Evolutionary conservation across 1,139 yeast species (phyloP).

Genomic region (Diutina sp.): DNA sequence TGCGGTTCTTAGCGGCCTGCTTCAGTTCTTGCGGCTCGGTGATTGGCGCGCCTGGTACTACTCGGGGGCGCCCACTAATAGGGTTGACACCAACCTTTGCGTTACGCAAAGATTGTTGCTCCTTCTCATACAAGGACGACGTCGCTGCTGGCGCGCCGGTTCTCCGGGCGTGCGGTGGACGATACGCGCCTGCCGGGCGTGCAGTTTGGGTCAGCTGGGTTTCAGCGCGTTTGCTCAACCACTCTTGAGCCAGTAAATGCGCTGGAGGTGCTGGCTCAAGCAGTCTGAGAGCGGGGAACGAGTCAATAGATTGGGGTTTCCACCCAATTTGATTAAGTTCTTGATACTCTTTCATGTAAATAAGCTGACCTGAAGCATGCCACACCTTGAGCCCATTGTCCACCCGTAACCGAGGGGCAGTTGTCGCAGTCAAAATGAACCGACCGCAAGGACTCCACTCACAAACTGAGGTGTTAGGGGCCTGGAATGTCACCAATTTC

Average conservation of each 20-base stretch:
- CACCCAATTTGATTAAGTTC: slow-evolving; percentile 77
- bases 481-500: slow-evolving; percentile 74
- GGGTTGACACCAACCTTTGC: slow-evolving; percentile 3
- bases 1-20: slow-evolving; percentile 62
- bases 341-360: slow-evolving; percentile 64
- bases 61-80: neutral
- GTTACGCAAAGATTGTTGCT: slow-evolving; percentile 18
- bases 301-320: slow-evolving; percentile 61
- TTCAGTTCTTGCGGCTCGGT: slow-evolving; percentile 37
- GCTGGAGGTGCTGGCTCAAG: slow-evolving; percentile 52
- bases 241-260: slow-evolving; percentile 55
- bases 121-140: slow-evolving; percentile 46
- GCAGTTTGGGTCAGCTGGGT: slow-evolving; percentile 6
- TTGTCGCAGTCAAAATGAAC: slow-evolving; percentile 86
- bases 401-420: slow-evolving; percentile 92
- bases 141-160: slow-evolving; percentile 20
- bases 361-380: slow-evolving; percentile 80
- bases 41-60: slow-evolving; percentile 32
- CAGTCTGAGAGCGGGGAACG: slow-evolving; percentile 47
- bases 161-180: slow-evolving; percentile 90
- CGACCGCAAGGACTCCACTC: slow-evolving; percentile 99
- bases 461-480: slow-evolving; percentile 88
- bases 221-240: slow-evolving; percentile 28
- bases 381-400: slow-evolving; percentile 92
- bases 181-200: slow-evolving; percentile 72